Evolutionary conservation across 2,329 filamentous ascomycete genomes (phyloP).

Genomic region (Talaromyces marneffei): DNA sequence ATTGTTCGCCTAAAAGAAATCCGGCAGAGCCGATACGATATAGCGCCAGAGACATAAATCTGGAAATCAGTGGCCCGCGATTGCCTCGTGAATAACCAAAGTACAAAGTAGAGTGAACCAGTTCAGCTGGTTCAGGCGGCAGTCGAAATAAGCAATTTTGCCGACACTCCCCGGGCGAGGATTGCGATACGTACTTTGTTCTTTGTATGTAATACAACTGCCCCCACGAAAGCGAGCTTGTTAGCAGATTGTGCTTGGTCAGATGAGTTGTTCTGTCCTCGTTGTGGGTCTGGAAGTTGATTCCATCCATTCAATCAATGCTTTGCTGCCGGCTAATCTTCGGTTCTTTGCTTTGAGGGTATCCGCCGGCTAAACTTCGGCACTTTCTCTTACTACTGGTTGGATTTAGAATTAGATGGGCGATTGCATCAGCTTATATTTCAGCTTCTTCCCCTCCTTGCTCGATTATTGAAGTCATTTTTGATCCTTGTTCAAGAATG

Average conservation of each 20-base stretch:
- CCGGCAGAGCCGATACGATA: no score
- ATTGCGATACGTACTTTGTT: background rate
- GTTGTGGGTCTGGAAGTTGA: background rate
- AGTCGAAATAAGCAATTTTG: background rate
- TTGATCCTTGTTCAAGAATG: background rate
- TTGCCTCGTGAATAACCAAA: background rate
- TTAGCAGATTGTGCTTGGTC: background rate
- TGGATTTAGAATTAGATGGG: background rate
- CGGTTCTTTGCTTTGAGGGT: background rate
- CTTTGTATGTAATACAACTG: background rate
- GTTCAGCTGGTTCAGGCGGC: background rate
- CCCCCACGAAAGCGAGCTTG: background rate
- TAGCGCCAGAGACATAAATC: background rate
- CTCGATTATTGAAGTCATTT: background rate
- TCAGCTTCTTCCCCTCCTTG: background rate
- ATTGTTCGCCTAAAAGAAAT: no score
- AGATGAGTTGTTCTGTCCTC: background rate
- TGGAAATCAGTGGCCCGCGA: background rate
- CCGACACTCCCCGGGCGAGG: background rate
- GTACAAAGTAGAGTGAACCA: background rate
- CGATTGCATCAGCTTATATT: background rate
- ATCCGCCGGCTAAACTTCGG: slow-evolving; percentile 1
- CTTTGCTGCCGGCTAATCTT: background rate
- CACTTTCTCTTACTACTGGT: background rate
- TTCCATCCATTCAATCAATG: background rate